Base-by-base conservation (phyloP, 768 basidiomycete genomes). In the Russula sp. region DNA sequence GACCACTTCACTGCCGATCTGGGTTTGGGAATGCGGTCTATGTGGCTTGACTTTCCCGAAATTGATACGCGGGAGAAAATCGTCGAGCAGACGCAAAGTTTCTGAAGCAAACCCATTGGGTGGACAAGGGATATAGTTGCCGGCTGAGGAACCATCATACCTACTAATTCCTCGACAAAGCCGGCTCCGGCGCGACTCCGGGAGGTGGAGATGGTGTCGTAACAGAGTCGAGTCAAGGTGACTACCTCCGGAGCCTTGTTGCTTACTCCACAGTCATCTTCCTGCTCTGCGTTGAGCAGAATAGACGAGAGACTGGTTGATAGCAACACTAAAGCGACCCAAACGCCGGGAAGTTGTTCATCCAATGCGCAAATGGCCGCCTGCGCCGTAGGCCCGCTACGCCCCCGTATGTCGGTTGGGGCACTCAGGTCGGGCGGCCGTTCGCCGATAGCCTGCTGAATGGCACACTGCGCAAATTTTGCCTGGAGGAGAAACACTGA, bases 31-130 rank as follows among this genome's bases (percentile, higher is more conserved):
- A 29, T 29, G 25, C 25, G 25, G 25, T 29, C 25, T 29, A 29
- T 1, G 56, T 22, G 61, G 25, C 43, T 87, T 78, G 2, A 83
- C 78, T 71, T 83, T 86, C 47, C 87, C 85, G 69, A 93, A 88
- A 65, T 89, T 86, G 63, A 94, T 86, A 14, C 91, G 83, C 8
- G 93, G 94, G 29, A 94, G 78, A 69, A 96, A 89, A n/a, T 74
- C 61, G 69, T 95, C 88, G 18, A 95, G 76, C n/a, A 86, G 74
- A 14, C 82, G 81, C 16, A 96, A 79, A 5, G 89, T 76, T 64
- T 85, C 93, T 95, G 68, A 18, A 54, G 56, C 18, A 22, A 32
- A 56, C 25, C 1, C 11, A 16, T 36, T 36, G 52, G 22, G 13
- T 39, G n/a, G 18, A 50, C 20, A 52, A 52, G 35, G 5, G 18